Percentiles rank a stretch among this genome's conserved stretches.
Evolutionary conservation across 495 filamentous ascomycete species (phyloP).

Genomic region (Penicillium chermesinum): DNA sequence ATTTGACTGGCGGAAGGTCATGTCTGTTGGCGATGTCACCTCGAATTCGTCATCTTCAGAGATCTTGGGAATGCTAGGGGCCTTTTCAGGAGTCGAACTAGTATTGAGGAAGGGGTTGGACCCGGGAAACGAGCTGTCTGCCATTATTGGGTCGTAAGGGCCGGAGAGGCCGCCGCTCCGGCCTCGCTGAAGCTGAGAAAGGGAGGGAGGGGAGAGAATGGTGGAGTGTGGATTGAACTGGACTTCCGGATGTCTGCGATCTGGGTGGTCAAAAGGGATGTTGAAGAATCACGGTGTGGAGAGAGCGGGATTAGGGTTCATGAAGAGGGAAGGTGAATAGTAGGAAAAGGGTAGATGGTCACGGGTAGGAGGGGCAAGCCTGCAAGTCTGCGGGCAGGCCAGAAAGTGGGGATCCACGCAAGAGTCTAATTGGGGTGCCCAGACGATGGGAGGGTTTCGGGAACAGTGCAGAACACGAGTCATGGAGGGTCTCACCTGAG

Average conservation of each 20-base stretch:
- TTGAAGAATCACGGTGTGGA: neutral
- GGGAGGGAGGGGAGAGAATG: conserved; percentile 10
- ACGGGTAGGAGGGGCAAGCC: conserved; percentile 5
- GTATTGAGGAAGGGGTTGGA: conserved; percentile 51
- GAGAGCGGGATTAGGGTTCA: neutral
- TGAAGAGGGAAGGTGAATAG: neutral
- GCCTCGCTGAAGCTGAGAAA: conserved; percentile 23
- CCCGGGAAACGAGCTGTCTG: conserved; percentile 51
- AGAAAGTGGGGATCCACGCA: conserved; percentile 1
- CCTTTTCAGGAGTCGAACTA: conserved; percentile 26
- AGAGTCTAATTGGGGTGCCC: conserved; percentile 6
- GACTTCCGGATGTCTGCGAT: neutral
- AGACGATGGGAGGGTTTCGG: conserved; percentile 2
- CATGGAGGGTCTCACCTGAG: conserved; percentile 2
- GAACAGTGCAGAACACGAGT: conserved; percentile 3
- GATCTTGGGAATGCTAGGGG: conserved; percentile 44
- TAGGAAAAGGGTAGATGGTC: conserved; percentile 1
- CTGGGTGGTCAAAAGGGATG: neutral
- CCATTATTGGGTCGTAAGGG: conserved; percentile 37
- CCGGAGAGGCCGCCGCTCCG: conserved; percentile 31
- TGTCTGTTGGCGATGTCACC: conserved; percentile 58
- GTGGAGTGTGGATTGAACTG: conserved; percentile 7
- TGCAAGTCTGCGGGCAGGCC: conserved; percentile 5
- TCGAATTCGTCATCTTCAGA: conserved; percentile 59
- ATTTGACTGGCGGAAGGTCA: conserved; percentile 45